phyloP scores from a whole-genome alignment of 495 filamentous ascomycete species.

The Parathielavia appendiculata region DNA sequence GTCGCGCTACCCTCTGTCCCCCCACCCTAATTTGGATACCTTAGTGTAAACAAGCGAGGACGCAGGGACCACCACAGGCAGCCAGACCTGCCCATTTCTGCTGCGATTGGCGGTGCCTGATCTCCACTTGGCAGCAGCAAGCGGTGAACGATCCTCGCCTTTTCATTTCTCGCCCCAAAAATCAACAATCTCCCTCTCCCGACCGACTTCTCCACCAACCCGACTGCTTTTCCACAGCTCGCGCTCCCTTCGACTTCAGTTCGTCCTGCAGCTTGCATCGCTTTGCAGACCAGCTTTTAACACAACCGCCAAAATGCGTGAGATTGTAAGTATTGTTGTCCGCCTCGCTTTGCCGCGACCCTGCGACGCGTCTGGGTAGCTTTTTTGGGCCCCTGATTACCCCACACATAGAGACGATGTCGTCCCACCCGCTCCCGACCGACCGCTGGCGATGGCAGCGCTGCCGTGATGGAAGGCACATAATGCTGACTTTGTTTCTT shows the following conservation, averaged over 20 bases:
- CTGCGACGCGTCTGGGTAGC: slow-evolving; percentile 71
- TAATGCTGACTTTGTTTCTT: slow-evolving; percentile 34
- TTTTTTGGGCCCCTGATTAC: slow-evolving; percentile 30
- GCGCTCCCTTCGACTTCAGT: slow-evolving; percentile 11
- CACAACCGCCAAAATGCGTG: slow-evolving; percentile 68
- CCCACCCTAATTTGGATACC: slow-evolving; percentile 10
- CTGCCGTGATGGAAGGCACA: slow-evolving; percentile 5
- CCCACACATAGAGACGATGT: slow-evolving; percentile 30
- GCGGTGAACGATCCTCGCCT: slow-evolving; percentile 30
- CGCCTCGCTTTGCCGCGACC: slow-evolving; percentile 33
- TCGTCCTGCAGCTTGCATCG: slow-evolving; percentile 26
- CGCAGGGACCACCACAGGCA: slow-evolving; percentile 29
- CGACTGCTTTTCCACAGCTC: slow-evolving; percentile 23
- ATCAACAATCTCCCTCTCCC: slow-evolving; percentile 34
- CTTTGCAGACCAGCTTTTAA: slow-evolving; percentile 26
- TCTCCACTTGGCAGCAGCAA: slow-evolving; percentile 30
- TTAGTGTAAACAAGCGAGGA: slow-evolving; percentile 30
- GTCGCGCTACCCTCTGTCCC: slow-evolving; percentile 17
- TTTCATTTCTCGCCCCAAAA: slow-evolving; percentile 36
- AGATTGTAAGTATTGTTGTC: slow-evolving; percentile 69
- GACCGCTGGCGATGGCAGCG: slow-evolving; percentile 19
- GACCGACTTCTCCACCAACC: slow-evolving; percentile 26
- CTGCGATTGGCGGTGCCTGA: slow-evolving; percentile 32
- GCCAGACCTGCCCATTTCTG: slow-evolving; percentile 13
- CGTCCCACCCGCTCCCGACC: slow-evolving; percentile 7